Evolutionary conservation across 2,329 filamentous ascomycete genomes (phyloP), one percentile per base, ranked within the genome.

Genomic region (Geoglossum cookeanum): DNA sequence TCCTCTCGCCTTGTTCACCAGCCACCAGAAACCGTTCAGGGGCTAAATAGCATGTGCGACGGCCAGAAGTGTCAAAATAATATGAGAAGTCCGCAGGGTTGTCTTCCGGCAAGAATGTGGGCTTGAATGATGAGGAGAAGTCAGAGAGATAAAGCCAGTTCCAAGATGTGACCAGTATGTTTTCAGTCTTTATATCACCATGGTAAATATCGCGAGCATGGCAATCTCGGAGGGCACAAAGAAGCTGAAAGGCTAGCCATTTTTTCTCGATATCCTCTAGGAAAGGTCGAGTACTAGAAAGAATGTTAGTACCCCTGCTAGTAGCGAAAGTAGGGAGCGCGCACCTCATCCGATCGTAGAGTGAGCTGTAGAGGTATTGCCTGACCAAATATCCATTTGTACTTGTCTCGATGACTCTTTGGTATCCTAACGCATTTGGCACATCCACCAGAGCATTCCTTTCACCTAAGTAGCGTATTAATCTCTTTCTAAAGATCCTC

Each of bases 141-240:
- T 98, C 92, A n/a, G 90, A 84, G 42, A 98, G 77, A 68, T 97
- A 98, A 1, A 98, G 77, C 92, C 94, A 98, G 72, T 97, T 96
- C 92, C 92, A 98, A 5, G 92, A 97, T 0, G 92, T 98, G 55
- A 98, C 91, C 53, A 98, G 75, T 39, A 94, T 81, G 65, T 98
- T 98, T 70, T 98, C 91, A 1, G 91, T 92, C 74, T 98, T 98
- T 74, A 98, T 97, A 66, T 98, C 94, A 58, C 92, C 94, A 67
- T 98, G 92, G 68, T 90, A 97, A 55, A 98, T 77, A 64, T 94
- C 87, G 52, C 85, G 79, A 32, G 85, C 77, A 68, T 98, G 92
- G 64, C 88, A 96, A 69, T 98, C 94, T 58, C 90, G 83, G 59
- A 98, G 74, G 2, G 87, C 90, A 68, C 89, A 96, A 9, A 98